Conservation (phyloP, 2,329 filamentous ascomycete species). For the Pestalotiopsis sp. region DNA sequence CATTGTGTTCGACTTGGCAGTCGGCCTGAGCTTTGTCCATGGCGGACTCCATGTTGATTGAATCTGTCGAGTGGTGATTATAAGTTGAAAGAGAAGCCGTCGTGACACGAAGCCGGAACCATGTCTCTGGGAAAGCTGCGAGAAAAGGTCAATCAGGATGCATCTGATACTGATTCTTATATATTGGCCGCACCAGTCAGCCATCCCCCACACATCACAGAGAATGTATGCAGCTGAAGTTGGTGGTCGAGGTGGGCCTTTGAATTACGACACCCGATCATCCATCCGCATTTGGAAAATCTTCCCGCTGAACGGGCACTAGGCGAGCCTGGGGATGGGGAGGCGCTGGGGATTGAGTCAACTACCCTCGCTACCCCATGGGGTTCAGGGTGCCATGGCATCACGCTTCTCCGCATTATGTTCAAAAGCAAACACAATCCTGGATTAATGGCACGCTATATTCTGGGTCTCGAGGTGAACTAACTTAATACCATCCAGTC, state of each 20-base stretch:
- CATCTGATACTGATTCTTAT: neutral
- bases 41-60: neutral
- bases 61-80: neutral
- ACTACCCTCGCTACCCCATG: no score
- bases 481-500: no score
- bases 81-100: neutral
- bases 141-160: neutral
- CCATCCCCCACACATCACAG: neutral
- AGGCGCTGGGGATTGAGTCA: no score
- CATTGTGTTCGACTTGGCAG: conserved; percentile 7
- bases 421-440: no score
- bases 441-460: no score
- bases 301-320: neutral
- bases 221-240: no score
- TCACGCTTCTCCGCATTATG: no score
- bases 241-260: neutral
- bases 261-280: neutral
- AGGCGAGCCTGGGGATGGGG: no score
- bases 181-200: neutral
- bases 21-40: neutral
- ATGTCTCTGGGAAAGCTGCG: neutral
- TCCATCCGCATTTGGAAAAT: neutral
- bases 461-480: no score
- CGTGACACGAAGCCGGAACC: neutral
- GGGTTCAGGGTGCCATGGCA: no score